Conservation (phyloP, 495 filamentous ascomycete species). For the Apiosordaria backusii region DNA sequence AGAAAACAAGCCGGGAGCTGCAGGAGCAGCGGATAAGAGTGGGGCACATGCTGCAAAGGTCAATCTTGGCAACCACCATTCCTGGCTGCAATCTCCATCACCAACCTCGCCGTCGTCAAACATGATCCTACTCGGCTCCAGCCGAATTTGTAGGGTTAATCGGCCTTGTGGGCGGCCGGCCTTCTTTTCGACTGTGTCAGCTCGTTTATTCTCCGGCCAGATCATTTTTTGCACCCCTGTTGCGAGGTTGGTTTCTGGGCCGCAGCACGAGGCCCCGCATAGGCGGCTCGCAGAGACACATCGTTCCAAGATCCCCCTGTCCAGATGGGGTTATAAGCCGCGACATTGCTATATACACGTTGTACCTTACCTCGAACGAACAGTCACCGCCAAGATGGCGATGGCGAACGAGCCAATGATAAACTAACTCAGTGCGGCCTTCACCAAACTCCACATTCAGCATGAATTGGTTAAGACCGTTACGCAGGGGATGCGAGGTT, state of each 20-base stretch:
- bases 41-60: neutral
- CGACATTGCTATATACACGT: neutral
- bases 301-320: neutral
- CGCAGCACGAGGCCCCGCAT: neutral
- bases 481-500: too few relatives aligned
- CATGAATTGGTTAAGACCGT: too few relatives aligned
- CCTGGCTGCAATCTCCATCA: neutral
- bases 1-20: neutral
- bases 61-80: neutral
- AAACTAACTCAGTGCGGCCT: too few relatives aligned
- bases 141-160: neutral
- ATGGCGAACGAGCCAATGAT: neutral
- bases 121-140: neutral
- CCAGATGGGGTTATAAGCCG: neutral
- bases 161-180: too few relatives aligned
- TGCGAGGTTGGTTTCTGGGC: neutral
- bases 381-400: neutral
- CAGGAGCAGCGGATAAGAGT: neutral
- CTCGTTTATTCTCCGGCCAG: neutral
- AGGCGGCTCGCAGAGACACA: too few relatives aligned
- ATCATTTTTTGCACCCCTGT: neutral
- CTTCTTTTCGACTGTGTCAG: neutral
- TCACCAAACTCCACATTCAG: too few relatives aligned
- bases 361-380: neutral
- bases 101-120: neutral